Conservation (phyloP, 441 rosid species). For the Gossypium schwendimanii region DNA sequence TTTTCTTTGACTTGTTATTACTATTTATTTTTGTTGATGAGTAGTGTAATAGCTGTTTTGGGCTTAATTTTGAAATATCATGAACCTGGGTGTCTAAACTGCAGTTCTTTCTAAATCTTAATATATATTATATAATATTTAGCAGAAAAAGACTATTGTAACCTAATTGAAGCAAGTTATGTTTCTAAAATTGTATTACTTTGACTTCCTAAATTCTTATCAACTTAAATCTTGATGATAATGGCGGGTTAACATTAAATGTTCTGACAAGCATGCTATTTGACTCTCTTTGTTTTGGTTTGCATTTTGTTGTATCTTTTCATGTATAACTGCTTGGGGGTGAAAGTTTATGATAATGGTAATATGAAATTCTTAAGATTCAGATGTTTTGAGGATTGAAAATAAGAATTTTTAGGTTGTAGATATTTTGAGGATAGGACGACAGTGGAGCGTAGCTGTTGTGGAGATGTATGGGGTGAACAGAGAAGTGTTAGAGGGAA, state of each 20-base stretch:
- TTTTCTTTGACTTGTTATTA: not conserved
- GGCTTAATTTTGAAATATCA: not conserved
- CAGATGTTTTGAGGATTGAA: not conserved
- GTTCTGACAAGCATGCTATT: not conserved
- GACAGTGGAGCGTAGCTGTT: not conserved
- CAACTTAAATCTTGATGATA: not conserved
- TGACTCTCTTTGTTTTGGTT: not conserved
- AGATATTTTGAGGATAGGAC: not conserved
- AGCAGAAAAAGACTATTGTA: not conserved
- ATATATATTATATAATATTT: not conserved
- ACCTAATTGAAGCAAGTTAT: not conserved
- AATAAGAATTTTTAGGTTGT: not conserved
- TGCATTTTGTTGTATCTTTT: not conserved
- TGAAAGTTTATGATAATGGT: not conserved
- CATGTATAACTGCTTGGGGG: not conserved
- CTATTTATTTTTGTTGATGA: not conserved
- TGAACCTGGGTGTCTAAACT: not conserved
- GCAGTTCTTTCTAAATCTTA: not conserved
- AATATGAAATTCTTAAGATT: not conserved
- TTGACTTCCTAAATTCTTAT: not conserved
- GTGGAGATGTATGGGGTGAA: not conserved
- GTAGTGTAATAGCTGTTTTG: not conserved
- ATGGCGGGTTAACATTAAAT: not conserved
- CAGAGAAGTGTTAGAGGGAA: not conserved
- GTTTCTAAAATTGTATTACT: not conserved